phyloP scores from a whole-genome alignment of 306 rosid genomes.

The Sindora glabra region DNA sequence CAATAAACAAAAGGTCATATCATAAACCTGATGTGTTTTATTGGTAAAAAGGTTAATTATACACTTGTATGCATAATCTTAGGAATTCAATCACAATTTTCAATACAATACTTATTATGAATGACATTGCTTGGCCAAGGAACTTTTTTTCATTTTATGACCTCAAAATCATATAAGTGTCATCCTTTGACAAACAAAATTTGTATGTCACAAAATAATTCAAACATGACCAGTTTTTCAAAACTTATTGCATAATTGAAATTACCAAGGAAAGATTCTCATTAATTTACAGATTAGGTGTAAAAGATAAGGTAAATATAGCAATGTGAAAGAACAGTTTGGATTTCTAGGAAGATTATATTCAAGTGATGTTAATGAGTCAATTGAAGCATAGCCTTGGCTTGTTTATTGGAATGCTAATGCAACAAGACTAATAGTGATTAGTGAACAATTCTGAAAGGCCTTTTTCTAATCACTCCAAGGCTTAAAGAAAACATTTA shows the following conservation, averaged over 20 bases:
- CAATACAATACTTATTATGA: conserved; percentile 51
- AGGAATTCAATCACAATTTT: conserved; percentile 71
- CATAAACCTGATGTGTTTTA: conserved; percentile 81
- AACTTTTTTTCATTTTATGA: conserved; percentile 71
- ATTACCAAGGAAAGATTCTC: no score
- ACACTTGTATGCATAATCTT: conserved; percentile 75
- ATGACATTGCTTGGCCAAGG: conserved; percentile 58
- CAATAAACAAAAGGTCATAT: no score
- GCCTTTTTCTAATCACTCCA: neutral
- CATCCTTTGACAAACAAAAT: conserved; percentile 63
- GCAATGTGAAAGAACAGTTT: no score
- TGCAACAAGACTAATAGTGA: neutral
- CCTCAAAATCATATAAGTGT: conserved; percentile 77
- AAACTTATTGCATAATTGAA: no score
- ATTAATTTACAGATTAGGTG: no score
- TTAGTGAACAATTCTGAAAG: neutral
- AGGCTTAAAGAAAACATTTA: neutral
- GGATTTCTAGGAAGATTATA: no score
- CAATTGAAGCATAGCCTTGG: neutral
- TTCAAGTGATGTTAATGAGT: no score
- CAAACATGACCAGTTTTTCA: neutral
- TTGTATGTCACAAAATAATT: conserved; percentile 31
- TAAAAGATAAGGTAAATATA: no score
- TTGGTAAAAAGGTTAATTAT: conserved; percentile 91
- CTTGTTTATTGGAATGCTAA: no score